Percentiles rank a stretch among this genome's conserved stretches.
Conservation (phyloP, 2,329 filamentous ascomycete species). For the Ophiocordyceps camponoti-leonardi region DNA sequence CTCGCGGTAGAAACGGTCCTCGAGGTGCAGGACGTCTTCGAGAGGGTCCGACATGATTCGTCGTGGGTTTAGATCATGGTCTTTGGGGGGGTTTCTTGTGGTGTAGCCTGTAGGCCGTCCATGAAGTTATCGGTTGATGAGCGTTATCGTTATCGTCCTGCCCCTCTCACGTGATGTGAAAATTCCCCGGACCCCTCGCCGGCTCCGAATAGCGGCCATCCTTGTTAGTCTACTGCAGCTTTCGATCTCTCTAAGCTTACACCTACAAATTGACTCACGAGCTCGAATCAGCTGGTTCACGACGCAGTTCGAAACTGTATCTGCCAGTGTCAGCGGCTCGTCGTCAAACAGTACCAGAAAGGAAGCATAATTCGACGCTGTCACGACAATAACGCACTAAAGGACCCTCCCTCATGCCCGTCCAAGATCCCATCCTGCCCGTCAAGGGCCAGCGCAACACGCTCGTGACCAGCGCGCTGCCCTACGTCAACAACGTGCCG, state of each 20-base stretch:
- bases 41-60: conserved; percentile 26
- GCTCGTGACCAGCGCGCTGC: conserved; percentile 79
- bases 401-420: conserved; percentile 2
- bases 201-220: too few species aligned
- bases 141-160: neutral
- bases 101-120: too few species aligned
- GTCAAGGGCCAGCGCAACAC: conserved; percentile 66
- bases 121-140: neutral
- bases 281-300: too few species aligned
- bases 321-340: too few species aligned
- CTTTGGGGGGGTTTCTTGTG: too few species aligned
- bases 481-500: conserved; percentile 60
- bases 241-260: too few species aligned
- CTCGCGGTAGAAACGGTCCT: conserved; percentile 60
- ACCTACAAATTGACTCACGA: too few species aligned
- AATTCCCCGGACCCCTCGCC: neutral
- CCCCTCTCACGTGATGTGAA: neutral
- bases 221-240: too few species aligned
- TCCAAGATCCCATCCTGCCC: conserved; percentile 35
- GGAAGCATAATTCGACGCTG: too few species aligned
- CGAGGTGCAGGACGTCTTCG: conserved; percentile 40
- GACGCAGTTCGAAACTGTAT: too few species aligned
- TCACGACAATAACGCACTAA: neutral
- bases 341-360: too few species aligned
- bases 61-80: neutral